Evolutionary conservation across 192 early-diverging fungal species (phyloP).

Genomic region (Backusella macrospora): DNA sequence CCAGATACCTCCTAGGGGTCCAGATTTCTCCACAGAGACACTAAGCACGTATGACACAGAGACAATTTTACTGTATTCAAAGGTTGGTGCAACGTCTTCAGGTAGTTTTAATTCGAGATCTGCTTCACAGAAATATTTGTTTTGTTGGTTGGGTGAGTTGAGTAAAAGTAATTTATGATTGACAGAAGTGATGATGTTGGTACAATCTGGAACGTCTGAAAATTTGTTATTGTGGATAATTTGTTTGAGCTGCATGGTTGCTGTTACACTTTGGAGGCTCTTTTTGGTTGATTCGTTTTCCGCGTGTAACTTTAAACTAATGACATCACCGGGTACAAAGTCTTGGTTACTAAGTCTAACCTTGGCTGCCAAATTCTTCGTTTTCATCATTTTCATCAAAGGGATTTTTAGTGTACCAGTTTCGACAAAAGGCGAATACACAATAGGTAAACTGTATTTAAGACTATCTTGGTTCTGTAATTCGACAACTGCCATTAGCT

Average conservation of each 20-base stretch:
- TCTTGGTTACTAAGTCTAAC: background rate
- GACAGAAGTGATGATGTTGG: background rate
- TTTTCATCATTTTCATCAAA: background rate
- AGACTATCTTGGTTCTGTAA: background rate
- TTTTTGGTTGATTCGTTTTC: background rate
- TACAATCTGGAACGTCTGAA: conserved; percentile 4
- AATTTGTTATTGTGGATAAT: background rate
- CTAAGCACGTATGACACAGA: conserved; percentile 14
- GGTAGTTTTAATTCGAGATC: conserved; percentile 12
- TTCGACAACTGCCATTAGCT: conserved; percentile 13
- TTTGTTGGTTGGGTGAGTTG: background rate
- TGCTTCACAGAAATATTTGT: background rate
- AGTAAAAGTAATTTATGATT: background rate
- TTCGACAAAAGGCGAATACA: conserved; percentile 23
- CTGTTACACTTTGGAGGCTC: background rate
- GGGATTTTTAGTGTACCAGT: conserved; percentile 20
- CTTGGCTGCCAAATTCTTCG: background rate
- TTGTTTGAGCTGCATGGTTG: conserved; percentile 5
- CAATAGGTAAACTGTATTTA: conserved; percentile 9
- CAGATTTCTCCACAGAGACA: conserved; percentile 4
- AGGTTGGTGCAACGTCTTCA: conserved; percentile 15
- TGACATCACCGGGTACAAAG: conserved; percentile 23
- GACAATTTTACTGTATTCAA: conserved; percentile 15
- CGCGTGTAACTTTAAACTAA: background rate
- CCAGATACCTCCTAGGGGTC: conserved; percentile 7